These are phyloP conservation scores for Halophytophthora polymorphica DNA, from an alignment of 352 stramenopile species.

Conservation along the genomic window DNA sequence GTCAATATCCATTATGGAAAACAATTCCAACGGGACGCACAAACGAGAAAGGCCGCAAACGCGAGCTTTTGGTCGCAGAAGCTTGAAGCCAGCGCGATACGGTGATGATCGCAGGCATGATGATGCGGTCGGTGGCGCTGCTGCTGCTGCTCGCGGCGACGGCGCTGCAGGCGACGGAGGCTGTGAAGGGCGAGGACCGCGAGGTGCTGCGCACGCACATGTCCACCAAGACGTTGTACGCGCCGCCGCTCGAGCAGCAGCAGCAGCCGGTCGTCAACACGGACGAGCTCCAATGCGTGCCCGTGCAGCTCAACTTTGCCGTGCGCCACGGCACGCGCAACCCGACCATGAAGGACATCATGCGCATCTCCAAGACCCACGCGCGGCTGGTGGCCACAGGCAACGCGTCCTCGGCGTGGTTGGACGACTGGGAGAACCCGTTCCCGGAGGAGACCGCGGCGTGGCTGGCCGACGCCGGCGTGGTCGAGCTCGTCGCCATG, in stretches of 20 bases:
- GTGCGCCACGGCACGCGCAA: slow-evolving; percentile 77
- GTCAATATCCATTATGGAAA: too few species aligned
- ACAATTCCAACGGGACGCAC: too few species aligned
- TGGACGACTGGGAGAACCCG: slow-evolving; percentile 47
- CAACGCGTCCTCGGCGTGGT: slow-evolving; percentile 18
- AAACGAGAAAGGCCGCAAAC: too few species aligned
- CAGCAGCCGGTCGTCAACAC: slow-evolving; percentile 1
- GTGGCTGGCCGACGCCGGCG: slow-evolving; percentile 54
- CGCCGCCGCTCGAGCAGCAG: slow-evolving; percentile 15
- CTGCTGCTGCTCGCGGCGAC: slow-evolving; percentile 17
- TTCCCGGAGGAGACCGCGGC: slow-evolving; percentile 39
- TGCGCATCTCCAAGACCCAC: slow-evolving; percentile 41
- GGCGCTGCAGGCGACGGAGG: not conserved
- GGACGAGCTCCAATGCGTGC: slow-evolving; percentile 28
- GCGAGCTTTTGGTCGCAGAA: too few species aligned
- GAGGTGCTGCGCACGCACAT: slow-evolving; percentile 53
- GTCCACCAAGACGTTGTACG: slow-evolving; percentile 81
- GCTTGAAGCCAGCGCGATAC: too few species aligned
- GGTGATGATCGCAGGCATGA: too few species aligned
- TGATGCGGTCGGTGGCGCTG: too few species aligned
- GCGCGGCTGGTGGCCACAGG: slow-evolving; percentile 28
- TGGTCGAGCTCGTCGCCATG: slow-evolving; percentile 58
- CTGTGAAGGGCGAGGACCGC: slow-evolving; percentile 9
- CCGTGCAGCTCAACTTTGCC: slow-evolving; percentile 74
- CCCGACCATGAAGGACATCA: slow-evolving; percentile 79